Evolutionary conservation across 2,329 filamentous ascomycete species (phyloP).

Genomic region (Myriosclerotinia curreyana): DNA sequence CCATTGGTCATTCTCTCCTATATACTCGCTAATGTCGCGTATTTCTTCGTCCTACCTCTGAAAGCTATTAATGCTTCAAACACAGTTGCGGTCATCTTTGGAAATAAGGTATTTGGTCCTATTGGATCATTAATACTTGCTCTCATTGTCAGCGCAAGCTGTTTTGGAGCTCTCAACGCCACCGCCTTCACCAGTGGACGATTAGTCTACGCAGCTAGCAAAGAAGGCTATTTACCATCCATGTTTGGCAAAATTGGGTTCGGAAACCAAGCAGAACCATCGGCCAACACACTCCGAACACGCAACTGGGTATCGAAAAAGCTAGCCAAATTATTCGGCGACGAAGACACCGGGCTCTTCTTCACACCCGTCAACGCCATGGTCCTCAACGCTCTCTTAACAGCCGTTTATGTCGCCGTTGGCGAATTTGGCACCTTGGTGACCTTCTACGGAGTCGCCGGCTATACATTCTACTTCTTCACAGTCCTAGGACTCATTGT

Average conservation of each 20-base stretch:
- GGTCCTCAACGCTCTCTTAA: slow-evolving; percentile 73
- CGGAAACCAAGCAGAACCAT: slow-evolving; percentile 43
- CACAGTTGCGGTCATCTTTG: slow-evolving; percentile 94
- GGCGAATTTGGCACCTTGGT: slow-evolving; percentile 90
- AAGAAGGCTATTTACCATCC: slow-evolving; percentile 86
- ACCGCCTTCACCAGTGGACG: slow-evolving; percentile 91
- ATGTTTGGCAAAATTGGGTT: slow-evolving; percentile 82
- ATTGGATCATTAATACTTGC: slow-evolving; percentile 80
- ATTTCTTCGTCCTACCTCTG: slow-evolving; percentile 88
- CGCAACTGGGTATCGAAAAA: slow-evolving; percentile 57
- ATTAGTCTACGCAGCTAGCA: slow-evolving; percentile 88
- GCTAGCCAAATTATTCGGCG: slow-evolving; percentile 64
- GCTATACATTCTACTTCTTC: slow-evolving; percentile 96
- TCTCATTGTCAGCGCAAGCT: slow-evolving; percentile 84
- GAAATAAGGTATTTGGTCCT: slow-evolving; percentile 82
- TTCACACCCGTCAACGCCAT: slow-evolving; percentile 94
- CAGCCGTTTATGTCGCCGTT: slow-evolving; percentile 72
- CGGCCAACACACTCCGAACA: slow-evolving; percentile 47
- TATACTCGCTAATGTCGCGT: slow-evolving; percentile 85
- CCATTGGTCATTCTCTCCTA: slow-evolving; percentile 89
- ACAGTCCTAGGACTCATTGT: slow-evolving; percentile 92
- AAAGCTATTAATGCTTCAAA: slow-evolving; percentile 80
- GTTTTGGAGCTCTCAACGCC: slow-evolving; percentile 92
- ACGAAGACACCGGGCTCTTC: slow-evolving; percentile 76
- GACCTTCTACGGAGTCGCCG: slow-evolving; percentile 96